phyloP scores from a whole-genome alignment of 176 grass and related monocot species.

The Chloris gayana region DNA sequence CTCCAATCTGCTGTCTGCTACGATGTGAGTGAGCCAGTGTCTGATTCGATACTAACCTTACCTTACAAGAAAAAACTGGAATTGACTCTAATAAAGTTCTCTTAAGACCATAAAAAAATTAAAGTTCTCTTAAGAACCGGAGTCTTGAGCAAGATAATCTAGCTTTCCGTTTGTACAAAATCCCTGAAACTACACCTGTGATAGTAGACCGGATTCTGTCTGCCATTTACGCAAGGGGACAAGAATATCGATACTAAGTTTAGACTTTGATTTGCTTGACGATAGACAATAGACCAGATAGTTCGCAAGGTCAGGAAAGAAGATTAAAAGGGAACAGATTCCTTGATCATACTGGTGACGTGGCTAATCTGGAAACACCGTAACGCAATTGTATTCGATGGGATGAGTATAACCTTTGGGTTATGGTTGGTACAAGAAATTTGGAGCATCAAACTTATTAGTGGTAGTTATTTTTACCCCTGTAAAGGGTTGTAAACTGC shows the following conservation, averaged over 20 bases:
- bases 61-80: neutral
- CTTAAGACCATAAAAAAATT: too few species aligned
- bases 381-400: too few species aligned
- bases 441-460: too few species aligned
- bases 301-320: too few species aligned
- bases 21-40: neutral
- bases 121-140: neutral
- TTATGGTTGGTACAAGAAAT: too few species aligned
- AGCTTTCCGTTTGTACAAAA: neutral
- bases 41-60: neutral
- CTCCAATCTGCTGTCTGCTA: slow-evolving; percentile 1
- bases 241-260: neutral
- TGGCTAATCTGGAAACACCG: too few species aligned
- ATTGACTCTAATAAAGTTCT: neutral
- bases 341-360: too few species aligned
- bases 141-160: neutral
- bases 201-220: neutral
- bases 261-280: neutral
- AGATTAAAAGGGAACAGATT: too few species aligned
- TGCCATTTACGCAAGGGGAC: slow-evolving; percentile 4
- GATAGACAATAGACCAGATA: neutral
- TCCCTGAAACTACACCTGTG: neutral
- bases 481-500: too few species aligned
- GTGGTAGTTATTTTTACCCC: too few species aligned
- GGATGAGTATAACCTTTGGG: too few species aligned